These are phyloP conservation scores for Mimosa pudica DNA, from an alignment of 306 rosid species.

Conservation along the genomic window DNA sequence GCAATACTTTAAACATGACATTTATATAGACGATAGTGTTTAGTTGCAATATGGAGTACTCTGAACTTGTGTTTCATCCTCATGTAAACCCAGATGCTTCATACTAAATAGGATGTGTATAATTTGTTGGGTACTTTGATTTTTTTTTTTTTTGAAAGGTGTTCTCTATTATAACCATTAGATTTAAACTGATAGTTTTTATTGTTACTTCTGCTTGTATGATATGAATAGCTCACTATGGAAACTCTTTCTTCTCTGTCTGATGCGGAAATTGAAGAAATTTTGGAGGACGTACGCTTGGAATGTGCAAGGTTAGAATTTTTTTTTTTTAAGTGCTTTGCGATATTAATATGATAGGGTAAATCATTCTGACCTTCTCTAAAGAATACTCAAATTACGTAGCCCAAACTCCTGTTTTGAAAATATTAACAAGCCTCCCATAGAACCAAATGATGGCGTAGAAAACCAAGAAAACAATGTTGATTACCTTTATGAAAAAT, in stretches of 20 bases:
- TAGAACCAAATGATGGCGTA: background rate
- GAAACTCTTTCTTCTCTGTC: slow-evolving; percentile 53
- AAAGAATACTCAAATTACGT: background rate
- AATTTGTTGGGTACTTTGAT: slow-evolving; percentile 12
- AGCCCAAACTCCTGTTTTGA: background rate
- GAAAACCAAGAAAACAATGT: background rate
- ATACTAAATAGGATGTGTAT: slow-evolving; percentile 4
- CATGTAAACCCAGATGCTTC: slow-evolving; percentile 10
- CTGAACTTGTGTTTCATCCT: slow-evolving; percentile 20
- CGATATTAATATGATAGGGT: background rate
- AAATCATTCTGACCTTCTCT: background rate
- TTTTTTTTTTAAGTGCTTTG: slow-evolving; percentile 29
- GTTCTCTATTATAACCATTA: background rate
- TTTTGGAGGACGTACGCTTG: slow-evolving; percentile 81
- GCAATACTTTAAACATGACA: slow-evolving; percentile 8
- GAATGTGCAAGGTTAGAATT: slow-evolving; percentile 82
- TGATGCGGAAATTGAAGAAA: slow-evolving; percentile 64
- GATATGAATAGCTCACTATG: slow-evolving; percentile 55
- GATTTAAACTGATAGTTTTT: slow-evolving; percentile 29
- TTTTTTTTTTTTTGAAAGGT: slow-evolving; percentile 11
- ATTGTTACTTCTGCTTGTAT: slow-evolving; percentile 29
- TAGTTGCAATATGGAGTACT: slow-evolving; percentile 13
- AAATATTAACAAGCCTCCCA: background rate
- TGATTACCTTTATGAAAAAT: background rate
- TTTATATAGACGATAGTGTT: slow-evolving; percentile 3